Percentiles rank a stretch among this genome's conserved stretches.
Conservation (phyloP, 2,329 filamentous ascomycete species). For the Sporothrix phasma region DNA sequence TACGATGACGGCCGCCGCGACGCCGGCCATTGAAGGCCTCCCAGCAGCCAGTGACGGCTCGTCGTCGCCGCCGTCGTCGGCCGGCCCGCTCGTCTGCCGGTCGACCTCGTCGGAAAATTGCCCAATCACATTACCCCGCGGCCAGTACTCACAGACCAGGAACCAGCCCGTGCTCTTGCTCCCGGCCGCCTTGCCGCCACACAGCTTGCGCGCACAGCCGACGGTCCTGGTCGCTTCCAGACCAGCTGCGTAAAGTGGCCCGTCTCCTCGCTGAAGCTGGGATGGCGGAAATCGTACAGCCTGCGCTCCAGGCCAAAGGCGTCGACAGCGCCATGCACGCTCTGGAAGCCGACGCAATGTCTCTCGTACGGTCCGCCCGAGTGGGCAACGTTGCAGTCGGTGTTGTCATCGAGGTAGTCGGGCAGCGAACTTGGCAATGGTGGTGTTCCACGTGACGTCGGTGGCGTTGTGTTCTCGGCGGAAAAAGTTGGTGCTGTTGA, state of each 20-base stretch:
- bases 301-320: constrained; percentile 55
- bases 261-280: constrained; percentile 48
- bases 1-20: constrained; percentile 13
- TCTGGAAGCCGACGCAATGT: constrained; percentile 57
- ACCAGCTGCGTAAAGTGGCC: constrained; percentile 68
- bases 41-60: background rate
- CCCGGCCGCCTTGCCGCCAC: constrained; percentile 22
- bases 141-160: constrained; percentile 61
- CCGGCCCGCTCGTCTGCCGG: constrained; percentile 19
- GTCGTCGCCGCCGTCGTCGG: background rate
- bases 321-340: constrained; percentile 46
- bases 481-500: constrained; percentile 58
- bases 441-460: constrained; percentile 53
- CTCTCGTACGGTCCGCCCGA: constrained; percentile 60
- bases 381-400: constrained; percentile 42
- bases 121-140: constrained; percentile 52
- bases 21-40: background rate
- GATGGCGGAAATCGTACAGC: constrained; percentile 48
- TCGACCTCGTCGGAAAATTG: constrained; percentile 39
- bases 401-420: constrained; percentile 35
- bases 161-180: constrained; percentile 43
- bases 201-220: constrained; percentile 42
- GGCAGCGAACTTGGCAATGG: constrained; percentile 45
- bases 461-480: constrained; percentile 52
- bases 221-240: constrained; percentile 54